Evolutionary conservation across 2,329 filamentous ascomycete genomes (phyloP), one percentile per base, ranked within the genome.

Genomic region (Trichophyton benhamiae): DNA sequence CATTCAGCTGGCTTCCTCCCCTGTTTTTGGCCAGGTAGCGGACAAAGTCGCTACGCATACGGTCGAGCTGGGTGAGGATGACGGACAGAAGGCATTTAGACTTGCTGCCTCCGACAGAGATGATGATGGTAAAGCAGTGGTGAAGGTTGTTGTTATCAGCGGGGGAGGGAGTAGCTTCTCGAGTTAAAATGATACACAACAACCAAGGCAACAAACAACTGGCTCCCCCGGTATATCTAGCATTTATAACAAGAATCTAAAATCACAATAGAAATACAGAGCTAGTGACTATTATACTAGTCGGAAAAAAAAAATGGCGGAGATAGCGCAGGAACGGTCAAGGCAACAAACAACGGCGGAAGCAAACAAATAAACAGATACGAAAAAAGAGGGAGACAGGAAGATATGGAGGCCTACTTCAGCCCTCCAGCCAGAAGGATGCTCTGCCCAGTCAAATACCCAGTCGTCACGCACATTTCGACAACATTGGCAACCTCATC

Each of bases 401-500:
- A 27, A 17, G 41, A 15, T 6, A 17, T 5, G 41, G 13, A 17
- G 20, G 9, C 13, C 62, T 70, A 81, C 66, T 81, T 81, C 66
- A 82, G 70, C 1, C 80, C 80, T 20, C 80, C 80, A 46, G 77
- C 79, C 63, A 82, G 65, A 66, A 83, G 64, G 38, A 83, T 74
- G 63, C 79, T 82, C 70, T 83, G 80, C 0, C 80, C 81, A 0
- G 81, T 83, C 72, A 83, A 71, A 64, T 85, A 85, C 0, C 83
- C 83, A n/a, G 82, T 85, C 67, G 74, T 78, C 64, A 78, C 80
- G 55, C 83, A 72, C 83, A 85, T 84, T 2, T 78, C 79, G 5
- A 86, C 83, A 33, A 81, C 78, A 67, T 83, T 83, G 1, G 82
- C 83, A 59, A 81, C 82, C 71, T 86, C 83, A 58, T 82, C 76